Evolutionary conservation across 2,329 filamentous ascomycete genomes (phyloP), one percentile per base, ranked within the genome.

Genomic region (Trichophyton schoenleinii): DNA sequence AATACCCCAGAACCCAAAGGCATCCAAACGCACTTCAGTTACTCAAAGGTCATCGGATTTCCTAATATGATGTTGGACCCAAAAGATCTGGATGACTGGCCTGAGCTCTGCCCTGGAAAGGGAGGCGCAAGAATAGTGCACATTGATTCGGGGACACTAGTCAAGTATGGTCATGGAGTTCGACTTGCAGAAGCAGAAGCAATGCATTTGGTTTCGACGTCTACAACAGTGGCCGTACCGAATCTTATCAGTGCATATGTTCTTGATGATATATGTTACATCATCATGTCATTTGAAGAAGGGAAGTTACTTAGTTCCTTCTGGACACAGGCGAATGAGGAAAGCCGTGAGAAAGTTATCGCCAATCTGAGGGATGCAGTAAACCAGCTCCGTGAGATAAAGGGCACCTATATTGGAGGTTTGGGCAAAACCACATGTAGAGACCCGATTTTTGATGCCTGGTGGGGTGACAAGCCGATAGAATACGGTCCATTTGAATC

Each of bases 171-270:
- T 6, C 15, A n/a, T 4, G 52, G 46, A 3, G 55, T 63, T 20
- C 34, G 53, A n/a, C 59, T 63, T 18, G 61, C 61, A n/a, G 59
- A 63, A 61, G 61, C 61, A 15, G 61, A 63, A 58, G 61, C 61
- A 11, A 58, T 63, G 52, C 61, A 63, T 22, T 46, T 63, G 2
- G 55, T 58, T 25, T 42, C 61, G 13, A 58, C 36, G 6, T 25
- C 58, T 11, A 63, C 61, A 18, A 63, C 49, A 6, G 60, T 63
- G 49, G 18, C 41, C 2, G 18, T 31, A 15, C 61, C 61, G 13
- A 28, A 28, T 1, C n/a, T 63, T 7, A 58, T 58, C n/a, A 34
- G 38, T 18, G 61, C 61, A 13, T 63, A 63, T 44, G 25, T 63
- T 31, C 18, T 63, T 0, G 61, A 63, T 25, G 61, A 58, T 15